Evolutionary conservation across 768 basidiomycete species (phyloP).

Genomic region (Sporobolomyces phaffii): DNA sequence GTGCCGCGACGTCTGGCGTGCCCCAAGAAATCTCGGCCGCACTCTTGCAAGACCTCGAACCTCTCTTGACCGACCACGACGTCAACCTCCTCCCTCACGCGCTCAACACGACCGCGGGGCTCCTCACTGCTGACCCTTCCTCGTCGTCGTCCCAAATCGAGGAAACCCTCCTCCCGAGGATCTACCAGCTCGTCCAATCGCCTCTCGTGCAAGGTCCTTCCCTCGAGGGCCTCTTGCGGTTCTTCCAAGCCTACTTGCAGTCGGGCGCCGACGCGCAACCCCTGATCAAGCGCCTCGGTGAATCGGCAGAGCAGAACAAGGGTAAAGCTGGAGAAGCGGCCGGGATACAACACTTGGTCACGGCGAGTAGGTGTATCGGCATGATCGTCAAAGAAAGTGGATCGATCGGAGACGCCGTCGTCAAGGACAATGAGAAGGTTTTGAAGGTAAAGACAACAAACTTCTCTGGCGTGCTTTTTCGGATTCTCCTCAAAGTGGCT

Average conservation of each 20-base stretch:
- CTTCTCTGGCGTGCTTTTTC: too few species aligned
- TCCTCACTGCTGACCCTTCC: conserved; percentile 51
- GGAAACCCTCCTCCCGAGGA: conserved; percentile 43
- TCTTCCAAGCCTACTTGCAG: conserved; percentile 73
- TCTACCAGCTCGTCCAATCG: conserved; percentile 61
- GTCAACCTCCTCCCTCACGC: conserved; percentile 52
- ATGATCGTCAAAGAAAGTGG: conserved; percentile 68
- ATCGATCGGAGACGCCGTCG: conserved; percentile 69
- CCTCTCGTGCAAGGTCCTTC: conserved; percentile 69
- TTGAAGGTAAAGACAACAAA: conserved; percentile 75
- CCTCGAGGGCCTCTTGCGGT: conserved; percentile 72
- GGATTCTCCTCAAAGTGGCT: too few species aligned
- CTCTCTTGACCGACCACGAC: conserved; percentile 60
- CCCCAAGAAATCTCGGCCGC: conserved; percentile 59
- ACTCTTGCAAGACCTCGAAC: conserved; percentile 67
- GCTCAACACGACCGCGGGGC: conserved; percentile 49
- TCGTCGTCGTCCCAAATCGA: conserved; percentile 38
- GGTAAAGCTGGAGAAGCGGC: conserved; percentile 7
- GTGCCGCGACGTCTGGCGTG: conserved; percentile 39
- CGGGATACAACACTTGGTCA: conserved; percentile 48
- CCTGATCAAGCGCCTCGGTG: conserved; percentile 13
- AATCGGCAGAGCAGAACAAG: conserved; percentile 10
- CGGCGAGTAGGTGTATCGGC: conserved; percentile 79
- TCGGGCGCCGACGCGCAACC: conserved; percentile 60
- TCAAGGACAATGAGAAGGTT: conserved; percentile 74